Conservation (phyloP, 1,139 yeast species). For the Hanseniaspora sp. region DNA sequence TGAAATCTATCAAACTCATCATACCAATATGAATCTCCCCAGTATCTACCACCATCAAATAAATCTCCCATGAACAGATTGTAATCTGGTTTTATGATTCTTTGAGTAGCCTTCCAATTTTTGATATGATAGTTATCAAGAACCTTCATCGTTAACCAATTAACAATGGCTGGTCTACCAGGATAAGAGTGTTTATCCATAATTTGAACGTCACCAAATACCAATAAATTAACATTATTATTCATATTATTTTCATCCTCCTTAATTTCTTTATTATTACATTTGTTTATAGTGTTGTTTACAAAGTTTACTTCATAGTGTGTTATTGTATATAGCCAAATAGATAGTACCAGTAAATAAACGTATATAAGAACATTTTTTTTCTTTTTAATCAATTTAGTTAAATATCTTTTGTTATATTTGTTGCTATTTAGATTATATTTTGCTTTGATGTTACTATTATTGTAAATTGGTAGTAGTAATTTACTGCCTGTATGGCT, state of each 20-base stretch:
- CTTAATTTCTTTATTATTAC: slow-evolving; percentile 53
- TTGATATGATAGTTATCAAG: slow-evolving; percentile 67
- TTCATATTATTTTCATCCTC: too few relatives aligned
- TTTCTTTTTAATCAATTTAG: not conserved
- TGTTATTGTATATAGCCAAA: slow-evolving; percentile 44
- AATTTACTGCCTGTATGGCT: not conserved
- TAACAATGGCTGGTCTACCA: slow-evolving; percentile 38
- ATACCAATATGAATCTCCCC: slow-evolving; percentile 62
- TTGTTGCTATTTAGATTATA: not conserved
- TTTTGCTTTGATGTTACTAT: not conserved
- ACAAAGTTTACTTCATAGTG: slow-evolving; percentile 55
- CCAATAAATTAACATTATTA: slow-evolving; percentile 49
- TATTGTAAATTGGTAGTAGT: slow-evolving; percentile 7
- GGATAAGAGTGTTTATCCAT: slow-evolving; percentile 70
- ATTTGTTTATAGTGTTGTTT: slow-evolving; percentile 36
- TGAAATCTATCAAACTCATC: slow-evolving; percentile 62
- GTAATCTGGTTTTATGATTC: slow-evolving; percentile 57
- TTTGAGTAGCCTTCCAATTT: slow-evolving; percentile 57
- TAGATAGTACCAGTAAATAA: slow-evolving; percentile 18
- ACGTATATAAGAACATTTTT: slow-evolving; percentile 23
- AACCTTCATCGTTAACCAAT: slow-evolving; percentile 37
- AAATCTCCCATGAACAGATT: slow-evolving; percentile 78
- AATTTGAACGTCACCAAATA: slow-evolving; percentile 87
- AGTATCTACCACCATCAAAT: slow-evolving; percentile 90
- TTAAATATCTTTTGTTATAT: slow-evolving; percentile 3